Base-by-base conservation (phyloP, 2,329 filamentous ascomycete genomes). In the Neonectria punicea region DNA sequence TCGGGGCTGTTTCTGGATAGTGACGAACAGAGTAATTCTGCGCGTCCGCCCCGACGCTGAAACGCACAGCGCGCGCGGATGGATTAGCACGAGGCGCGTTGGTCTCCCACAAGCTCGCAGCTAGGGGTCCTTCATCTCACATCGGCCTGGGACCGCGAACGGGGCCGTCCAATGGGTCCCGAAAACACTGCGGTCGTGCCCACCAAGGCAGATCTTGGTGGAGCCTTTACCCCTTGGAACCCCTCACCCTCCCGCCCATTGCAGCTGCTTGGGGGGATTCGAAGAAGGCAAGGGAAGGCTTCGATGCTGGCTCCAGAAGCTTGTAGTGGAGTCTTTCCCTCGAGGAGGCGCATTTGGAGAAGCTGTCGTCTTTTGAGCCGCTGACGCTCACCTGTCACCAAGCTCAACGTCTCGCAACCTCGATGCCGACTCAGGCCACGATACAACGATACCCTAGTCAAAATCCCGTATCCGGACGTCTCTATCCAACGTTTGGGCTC, bases 251-350 rank as follows among this genome's bases (percentile, higher is more conserved):
- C 72, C 72, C 72, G 70, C 67, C 46, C 66, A 69, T 73, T 71
- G 72, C 67, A 74, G 73, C 53, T 65, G 61, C 63, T 72, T 65
- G 58, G 72, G 63, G 61, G 61, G 65, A 61, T 68, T 69, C 58
- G 69, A 72, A 61, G 63, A 69, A 68, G 70, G 67, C 67, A 67
- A 64, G 61, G 60, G 51, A 74, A 74, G 60, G 70, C 72, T 74
- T 74, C 72, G 71, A 74, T 74, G 69, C 61, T 68, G 61, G 70
- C 72, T 74, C 72, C 72, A 74, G 72, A 74, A 74, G 72, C 56
- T 70, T 71, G 53, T 62, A 63, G 72, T 74, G 72, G 72, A 73
- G 72, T 74, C 69, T 55, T 67, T 72, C 67, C 72, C 70, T 69
- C 66, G 72, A 74, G 66, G 70, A 74, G 72, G 68, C 68, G 61